These are phyloP conservation scores for Leccinum disarticulatum DNA, from an alignment of 768 basidiomycete species.

Conservation along the genomic window DNA sequence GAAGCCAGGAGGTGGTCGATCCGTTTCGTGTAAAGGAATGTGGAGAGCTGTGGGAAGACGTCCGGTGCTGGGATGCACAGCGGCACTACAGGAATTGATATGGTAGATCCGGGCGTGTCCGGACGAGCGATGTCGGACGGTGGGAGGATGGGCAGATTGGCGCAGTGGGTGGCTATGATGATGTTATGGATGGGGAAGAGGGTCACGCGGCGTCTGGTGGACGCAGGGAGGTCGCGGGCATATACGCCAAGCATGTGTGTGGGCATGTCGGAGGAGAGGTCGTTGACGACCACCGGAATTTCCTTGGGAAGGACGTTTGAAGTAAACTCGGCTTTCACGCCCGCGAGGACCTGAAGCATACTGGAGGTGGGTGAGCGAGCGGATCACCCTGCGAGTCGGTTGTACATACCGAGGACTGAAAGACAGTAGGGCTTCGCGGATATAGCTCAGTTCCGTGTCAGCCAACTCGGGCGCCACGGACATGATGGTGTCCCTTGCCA, in stretches of 20 bases:
- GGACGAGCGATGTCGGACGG: conserved; percentile 14
- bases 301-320: conserved; percentile 30
- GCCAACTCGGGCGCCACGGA: conserved; percentile 30
- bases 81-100: conserved; percentile 61
- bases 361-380: conserved; percentile 19
- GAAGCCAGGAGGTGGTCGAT: conserved; percentile 55
- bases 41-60: conserved; percentile 63
- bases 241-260: conserved; percentile 35
- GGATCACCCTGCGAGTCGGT: fast-evolving
- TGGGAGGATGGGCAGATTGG: conserved; percentile 29
- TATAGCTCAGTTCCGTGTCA: conserved; percentile 23
- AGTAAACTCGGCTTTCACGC: conserved; percentile 22
- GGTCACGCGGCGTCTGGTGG: conserved; percentile 32
- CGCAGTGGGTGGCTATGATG: conserved; percentile 32
- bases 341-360: conserved; percentile 33
- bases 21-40: conserved; percentile 69
- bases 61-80: conserved; percentile 69
- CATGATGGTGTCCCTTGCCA: conserved; percentile 16
- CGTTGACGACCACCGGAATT: conserved; percentile 25
- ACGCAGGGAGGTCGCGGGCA: conserved; percentile 21
- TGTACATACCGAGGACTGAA: conserved; percentile 30
- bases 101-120: conserved; percentile 15
- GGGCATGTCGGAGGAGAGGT: conserved; percentile 33
- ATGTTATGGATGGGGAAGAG: conserved; percentile 39
- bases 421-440: conserved; percentile 28